phyloP scores from a whole-genome alignment of 1,284 basidiomycete species.

The Clitocybe nebularis region DNA sequence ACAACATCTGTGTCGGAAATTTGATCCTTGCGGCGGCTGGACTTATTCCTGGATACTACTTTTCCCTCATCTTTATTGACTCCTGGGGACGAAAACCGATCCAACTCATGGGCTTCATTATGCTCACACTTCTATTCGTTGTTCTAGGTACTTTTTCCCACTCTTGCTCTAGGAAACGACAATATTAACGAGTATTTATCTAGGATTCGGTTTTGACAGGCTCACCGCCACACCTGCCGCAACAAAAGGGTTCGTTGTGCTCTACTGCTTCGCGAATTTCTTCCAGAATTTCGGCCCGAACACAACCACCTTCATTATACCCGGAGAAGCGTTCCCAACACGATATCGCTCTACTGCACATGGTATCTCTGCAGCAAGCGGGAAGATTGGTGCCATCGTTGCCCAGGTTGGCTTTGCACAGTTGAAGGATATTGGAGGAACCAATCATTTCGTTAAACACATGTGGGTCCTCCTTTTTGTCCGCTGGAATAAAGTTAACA shows the following conservation, averaged over 20 bases:
- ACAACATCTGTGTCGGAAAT: conserved; percentile 58
- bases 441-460: conserved; percentile 56
- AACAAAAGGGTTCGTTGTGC: conserved; percentile 68
- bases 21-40: conserved; percentile 70
- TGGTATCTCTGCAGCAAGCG: conserved; percentile 81
- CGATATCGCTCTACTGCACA: conserved; percentile 82
- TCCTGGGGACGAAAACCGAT: conserved; percentile 71
- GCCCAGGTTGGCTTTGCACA: conserved; percentile 78
- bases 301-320: conserved; percentile 79
- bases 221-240: conserved; percentile 51
- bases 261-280: conserved; percentile 75
- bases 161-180: conserved; percentile 7
- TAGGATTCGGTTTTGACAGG: conserved; percentile 71
- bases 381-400: conserved; percentile 82
- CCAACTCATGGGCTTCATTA: conserved; percentile 74
- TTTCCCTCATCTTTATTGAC: conserved; percentile 67
- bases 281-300: conserved; percentile 82
- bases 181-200: conserved; percentile 15
- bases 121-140: conserved; percentile 65
- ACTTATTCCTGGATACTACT: conserved; percentile 75
- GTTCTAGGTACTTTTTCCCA: conserved; percentile 44
- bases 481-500: not conserved
- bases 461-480: conserved; percentile 39
- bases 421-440: conserved; percentile 65
- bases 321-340: conserved; percentile 85